Evolutionary conservation across 2,329 filamentous ascomycete genomes (phyloP).

Genomic region (Arthrobotrys entomopaga): DNA sequence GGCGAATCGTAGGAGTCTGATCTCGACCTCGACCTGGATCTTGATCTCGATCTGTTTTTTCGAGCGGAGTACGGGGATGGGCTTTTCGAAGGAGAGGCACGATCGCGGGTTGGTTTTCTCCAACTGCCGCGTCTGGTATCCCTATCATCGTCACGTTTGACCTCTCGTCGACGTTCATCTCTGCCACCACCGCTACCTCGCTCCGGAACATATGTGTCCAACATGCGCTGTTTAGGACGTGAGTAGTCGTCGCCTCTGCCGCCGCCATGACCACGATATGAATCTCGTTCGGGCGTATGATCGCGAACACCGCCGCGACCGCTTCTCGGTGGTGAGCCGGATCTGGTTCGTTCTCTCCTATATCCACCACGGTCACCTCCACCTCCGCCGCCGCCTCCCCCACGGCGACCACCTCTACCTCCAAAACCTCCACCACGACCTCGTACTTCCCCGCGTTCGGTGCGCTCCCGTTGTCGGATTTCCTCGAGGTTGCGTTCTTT

Average conservation of each 20-base stretch:
- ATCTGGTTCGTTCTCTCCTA: constrained; percentile 64
- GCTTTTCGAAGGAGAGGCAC: constrained; percentile 57
- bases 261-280: constrained; percentile 62
- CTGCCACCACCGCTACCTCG: constrained; percentile 57
- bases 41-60: constrained; percentile 33
- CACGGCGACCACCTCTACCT: constrained; percentile 59
- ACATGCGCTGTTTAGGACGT: constrained; percentile 59
- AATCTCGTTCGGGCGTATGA: constrained; percentile 60
- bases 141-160: constrained; percentile 60
- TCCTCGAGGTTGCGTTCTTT: constrained; percentile 77
- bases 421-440: constrained; percentile 67
- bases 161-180: constrained; percentile 58
- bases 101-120: constrained; percentile 60
- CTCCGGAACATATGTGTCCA: constrained; percentile 61
- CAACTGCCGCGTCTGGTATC: constrained; percentile 45
- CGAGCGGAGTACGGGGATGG: constrained; percentile 56
- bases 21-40: constrained; percentile 60
- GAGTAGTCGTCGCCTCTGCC: constrained; percentile 63
- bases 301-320: constrained; percentile 63
- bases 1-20: constrained; percentile 57
- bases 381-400: constrained; percentile 63
- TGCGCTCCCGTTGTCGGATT: constrained; percentile 72
- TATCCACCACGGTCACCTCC: constrained; percentile 59
- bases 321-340: constrained; percentile 63
- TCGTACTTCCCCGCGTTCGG: constrained; percentile 61